Conservation (phyloP, 176 grass and related monocot genomes). For the Carex myosuroides region DNA sequence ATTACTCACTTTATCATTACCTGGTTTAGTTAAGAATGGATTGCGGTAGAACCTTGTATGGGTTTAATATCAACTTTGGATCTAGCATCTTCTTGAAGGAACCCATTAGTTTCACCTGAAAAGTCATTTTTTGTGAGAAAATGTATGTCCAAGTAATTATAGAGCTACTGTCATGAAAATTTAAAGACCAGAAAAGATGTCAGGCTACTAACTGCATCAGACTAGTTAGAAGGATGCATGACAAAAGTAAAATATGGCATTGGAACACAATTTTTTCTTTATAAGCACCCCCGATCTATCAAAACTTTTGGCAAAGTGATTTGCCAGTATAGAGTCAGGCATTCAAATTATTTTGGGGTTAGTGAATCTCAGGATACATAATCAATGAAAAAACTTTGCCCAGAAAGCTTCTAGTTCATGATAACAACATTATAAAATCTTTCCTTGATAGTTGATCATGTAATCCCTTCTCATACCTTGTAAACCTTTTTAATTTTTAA, state of each 20-base stretch:
- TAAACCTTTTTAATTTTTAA: neutral
- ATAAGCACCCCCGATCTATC: neutral
- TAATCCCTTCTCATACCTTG: neutral
- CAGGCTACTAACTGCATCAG: neutral
- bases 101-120: slow-evolving; percentile 77
- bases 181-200: neutral
- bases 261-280: neutral
- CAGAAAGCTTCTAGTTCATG: neutral
- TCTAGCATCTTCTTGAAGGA: slow-evolving; percentile 83
- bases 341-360: neutral
- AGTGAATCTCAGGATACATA: neutral
- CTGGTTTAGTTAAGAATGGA: slow-evolving; percentile 40
- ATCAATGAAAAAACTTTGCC: neutral
- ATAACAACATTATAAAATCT: neutral
- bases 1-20: slow-evolving; percentile 18
- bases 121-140: neutral
- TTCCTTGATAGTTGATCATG: neutral
- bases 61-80: slow-evolving; percentile 81
- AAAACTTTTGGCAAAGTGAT: neutral
- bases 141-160: neutral
- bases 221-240: neutral
- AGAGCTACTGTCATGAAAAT: neutral
- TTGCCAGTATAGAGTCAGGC: neutral
- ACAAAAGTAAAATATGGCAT: neutral
- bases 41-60: slow-evolving; percentile 87